Evolutionary conservation across 106 monocot genomes (phyloP).

Genomic region (Apostasia ramifera): DNA sequence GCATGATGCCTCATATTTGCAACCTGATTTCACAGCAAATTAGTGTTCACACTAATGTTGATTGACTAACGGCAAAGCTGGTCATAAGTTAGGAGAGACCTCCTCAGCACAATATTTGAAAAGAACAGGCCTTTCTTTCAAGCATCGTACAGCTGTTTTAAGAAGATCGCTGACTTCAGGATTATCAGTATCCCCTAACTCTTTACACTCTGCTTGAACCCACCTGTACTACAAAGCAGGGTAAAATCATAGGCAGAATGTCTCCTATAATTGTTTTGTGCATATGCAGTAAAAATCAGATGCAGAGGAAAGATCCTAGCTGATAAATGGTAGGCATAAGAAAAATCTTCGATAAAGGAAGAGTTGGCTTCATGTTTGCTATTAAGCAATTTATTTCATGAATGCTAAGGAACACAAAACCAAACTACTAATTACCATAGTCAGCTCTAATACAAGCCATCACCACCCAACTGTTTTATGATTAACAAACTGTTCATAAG

Average conservation of each 20-base stretch:
- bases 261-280: no score
- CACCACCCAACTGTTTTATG: neutral
- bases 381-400: no score
- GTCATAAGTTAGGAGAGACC: constrained; percentile 25
- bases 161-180: constrained; percentile 89
- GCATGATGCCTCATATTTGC: constrained; percentile 99
- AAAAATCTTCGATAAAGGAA: no score
- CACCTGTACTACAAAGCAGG: constrained; percentile 44
- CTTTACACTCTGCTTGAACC: constrained; percentile 99
- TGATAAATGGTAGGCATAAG: no score
- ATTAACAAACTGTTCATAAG: neutral
- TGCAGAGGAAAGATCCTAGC: no score
- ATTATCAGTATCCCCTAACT: constrained; percentile 90
- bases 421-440: no score
- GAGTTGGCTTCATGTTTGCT: no score
- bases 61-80: constrained; percentile 1
- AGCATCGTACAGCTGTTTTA: constrained; percentile 71
- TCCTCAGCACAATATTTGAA: constrained; percentile 99
- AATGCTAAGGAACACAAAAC: no score
- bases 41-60: constrained; percentile 5
- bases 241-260: neutral
- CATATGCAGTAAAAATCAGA: no score
- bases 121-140: constrained; percentile 94
- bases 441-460: neutral
- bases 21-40: constrained; percentile 33